phyloP scores from a whole-genome alignment of 1,139 yeast species.

The Saccharomycopsis phalli region DNA sequence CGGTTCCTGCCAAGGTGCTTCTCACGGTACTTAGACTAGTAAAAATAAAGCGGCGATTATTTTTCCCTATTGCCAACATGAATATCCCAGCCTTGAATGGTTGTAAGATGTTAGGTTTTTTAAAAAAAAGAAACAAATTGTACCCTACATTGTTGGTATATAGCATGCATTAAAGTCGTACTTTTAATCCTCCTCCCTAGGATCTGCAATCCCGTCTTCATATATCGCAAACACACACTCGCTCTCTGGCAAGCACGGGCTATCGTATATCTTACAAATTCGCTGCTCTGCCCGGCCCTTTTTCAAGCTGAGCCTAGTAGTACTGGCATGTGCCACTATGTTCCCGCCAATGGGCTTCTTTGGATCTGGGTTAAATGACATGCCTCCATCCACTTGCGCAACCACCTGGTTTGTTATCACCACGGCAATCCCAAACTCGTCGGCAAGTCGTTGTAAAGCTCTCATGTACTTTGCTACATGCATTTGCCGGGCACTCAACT shows the following conservation, averaged over 20 bases:
- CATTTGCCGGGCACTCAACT: slow-evolving; percentile 87
- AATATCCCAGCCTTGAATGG: too few relatives aligned
- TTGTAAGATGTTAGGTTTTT: too few relatives aligned
- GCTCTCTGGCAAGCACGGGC: slow-evolving; percentile 92
- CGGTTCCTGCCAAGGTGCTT: too few relatives aligned
- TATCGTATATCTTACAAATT: slow-evolving; percentile 87
- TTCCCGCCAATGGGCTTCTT: slow-evolving; percentile 99
- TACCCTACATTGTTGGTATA: too few relatives aligned
- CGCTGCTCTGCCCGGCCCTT: slow-evolving; percentile 91
- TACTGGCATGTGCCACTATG: slow-evolving; percentile 93
- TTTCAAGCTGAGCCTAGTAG: slow-evolving; percentile 81
- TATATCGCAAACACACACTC: slow-evolving; percentile 94
- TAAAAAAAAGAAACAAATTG: too few relatives aligned
- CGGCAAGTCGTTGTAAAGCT: slow-evolving; percentile 85
- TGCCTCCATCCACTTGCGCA: slow-evolving; percentile 93
- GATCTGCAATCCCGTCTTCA: slow-evolving; percentile 96
- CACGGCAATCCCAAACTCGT: slow-evolving; percentile 96
- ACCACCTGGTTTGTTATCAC: slow-evolving; percentile 98
- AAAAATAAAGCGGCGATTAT: too few relatives aligned
- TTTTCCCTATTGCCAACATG: too few relatives aligned
- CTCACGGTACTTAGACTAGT: too few relatives aligned
- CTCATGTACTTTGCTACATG: slow-evolving; percentile 93
- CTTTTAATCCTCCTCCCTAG: slow-evolving; percentile 67
- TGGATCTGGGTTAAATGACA: slow-evolving; percentile 91
- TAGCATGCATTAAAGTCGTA: too few relatives aligned